Percentiles rank a stretch among this genome's conserved stretches.
Conservation (phyloP, 495 filamentous ascomycete genomes). For the Neurospora sp. region DNA sequence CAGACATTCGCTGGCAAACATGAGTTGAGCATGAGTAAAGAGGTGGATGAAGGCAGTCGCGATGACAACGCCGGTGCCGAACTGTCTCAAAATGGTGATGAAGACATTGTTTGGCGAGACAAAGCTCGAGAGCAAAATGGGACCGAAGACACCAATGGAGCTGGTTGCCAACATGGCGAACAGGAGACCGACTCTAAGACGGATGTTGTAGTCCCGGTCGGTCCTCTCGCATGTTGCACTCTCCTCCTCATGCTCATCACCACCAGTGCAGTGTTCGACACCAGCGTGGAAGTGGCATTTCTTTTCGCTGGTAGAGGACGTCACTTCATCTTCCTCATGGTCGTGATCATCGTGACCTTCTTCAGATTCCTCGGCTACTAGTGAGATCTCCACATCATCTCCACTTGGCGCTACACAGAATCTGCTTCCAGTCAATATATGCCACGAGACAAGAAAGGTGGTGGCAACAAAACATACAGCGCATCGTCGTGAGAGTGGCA, state of each 20-base stretch:
- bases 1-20: constrained; percentile 55
- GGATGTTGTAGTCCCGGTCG: constrained; percentile 48
- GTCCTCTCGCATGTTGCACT: constrained; percentile 30
- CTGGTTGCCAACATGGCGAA: constrained; percentile 38
- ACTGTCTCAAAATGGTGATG: constrained; percentile 53
- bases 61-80: constrained; percentile 65
- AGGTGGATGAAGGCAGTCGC: constrained; percentile 65
- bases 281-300: constrained; percentile 60
- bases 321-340: neutral
- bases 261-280: constrained; percentile 47
- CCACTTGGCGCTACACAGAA: constrained; percentile 38
- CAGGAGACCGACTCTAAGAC: constrained; percentile 47
- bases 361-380: constrained; percentile 8
- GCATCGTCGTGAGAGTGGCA: constrained; percentile 7
- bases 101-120: constrained; percentile 21
- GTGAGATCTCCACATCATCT: constrained; percentile 15
- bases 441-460: neutral
- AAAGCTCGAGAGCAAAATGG: constrained; percentile 32
- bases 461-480: constrained; percentile 1
- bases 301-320: constrained; percentile 4
- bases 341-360: constrained; percentile 16
- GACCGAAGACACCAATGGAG: constrained; percentile 29
- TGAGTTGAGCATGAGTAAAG: constrained; percentile 51
- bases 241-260: constrained; percentile 20
- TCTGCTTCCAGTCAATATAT: constrained; percentile 4